Base-by-base conservation (phyloP, 1,284 basidiomycete genomes). In the Sporisorium exsertum region DNA sequence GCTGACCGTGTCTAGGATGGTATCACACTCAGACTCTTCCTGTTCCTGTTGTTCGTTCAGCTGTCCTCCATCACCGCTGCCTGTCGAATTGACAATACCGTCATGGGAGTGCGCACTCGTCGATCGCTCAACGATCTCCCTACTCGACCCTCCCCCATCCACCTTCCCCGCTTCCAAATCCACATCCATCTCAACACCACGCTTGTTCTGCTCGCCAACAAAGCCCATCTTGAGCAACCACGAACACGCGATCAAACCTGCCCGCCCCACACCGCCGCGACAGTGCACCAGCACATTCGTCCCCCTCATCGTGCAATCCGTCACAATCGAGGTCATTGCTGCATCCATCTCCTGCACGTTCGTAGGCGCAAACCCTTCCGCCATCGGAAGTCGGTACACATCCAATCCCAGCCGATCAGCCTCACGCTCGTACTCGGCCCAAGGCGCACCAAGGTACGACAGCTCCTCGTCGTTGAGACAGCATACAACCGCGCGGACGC, bases 141-240 rank as follows among this genome's bases (percentile, higher is more conserved):
- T 37, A 52, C 58, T 53, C 20, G 45, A 47, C 16, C 35, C 59
- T 15, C 7, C 3, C 33, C 51, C 51, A 9, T 18, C 43, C 15
- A 5, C 15, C 2, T 26, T 42, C 4, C 20, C 46, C 32, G 33
- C 37, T 7, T 45, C 22, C 2, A 32, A 45, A 18, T 29, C 27
- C 16, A 47, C 33, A 33, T 56, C 62, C 26, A 54, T 29, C 22
- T 12, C 33, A 27, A 53, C 12, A 6, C 26, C 50, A 1, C 43
- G 26, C 47, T 22, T 46, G 12, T 35, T 53, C 45, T 45, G 27
- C 5, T 72, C 55, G 4, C 63, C 68, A 12, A 89, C 87, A 43
- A 97, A 89, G 6, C 95, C 95, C 80, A 98, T 91, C 86, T 94
- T 95, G 70, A 97, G 88, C 83, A 94, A 89, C 96, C 96, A 98